Conservation (phyloP, 805 yeast genomes). For the Isabelozyma gotoi region DNA sequence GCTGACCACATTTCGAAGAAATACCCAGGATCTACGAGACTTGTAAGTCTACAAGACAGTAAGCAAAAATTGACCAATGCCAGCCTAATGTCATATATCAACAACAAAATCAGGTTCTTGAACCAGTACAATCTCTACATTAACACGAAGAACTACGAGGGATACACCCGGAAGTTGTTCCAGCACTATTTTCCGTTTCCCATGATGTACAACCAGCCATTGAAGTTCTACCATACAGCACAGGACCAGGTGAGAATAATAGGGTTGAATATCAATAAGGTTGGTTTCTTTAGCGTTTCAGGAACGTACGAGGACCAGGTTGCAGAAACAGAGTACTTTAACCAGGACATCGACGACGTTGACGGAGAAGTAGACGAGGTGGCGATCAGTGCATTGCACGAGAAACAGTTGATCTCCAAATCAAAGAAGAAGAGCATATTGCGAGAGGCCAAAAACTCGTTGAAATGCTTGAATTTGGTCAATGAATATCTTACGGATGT, state of each 20-base stretch:
- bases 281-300: slow-evolving; percentile 29
- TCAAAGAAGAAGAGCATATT: slow-evolving; percentile 28
- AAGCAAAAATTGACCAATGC: slow-evolving; percentile 40
- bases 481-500: slow-evolving; percentile 18
- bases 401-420: slow-evolving; percentile 31
- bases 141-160: slow-evolving; percentile 57
- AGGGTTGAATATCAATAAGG: slow-evolving; percentile 26
- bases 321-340: slow-evolving; percentile 30
- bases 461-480: slow-evolving; percentile 29
- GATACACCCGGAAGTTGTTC: slow-evolving; percentile 56
- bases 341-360: slow-evolving; percentile 10
- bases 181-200: slow-evolving; percentile 63
- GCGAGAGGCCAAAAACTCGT: slow-evolving; percentile 32
- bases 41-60: slow-evolving; percentile 2
- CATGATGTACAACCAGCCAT: slow-evolving; percentile 69
- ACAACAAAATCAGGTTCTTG: slow-evolving; percentile 42
- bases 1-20: slow-evolving; percentile 7
- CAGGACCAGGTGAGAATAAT: slow-evolving; percentile 28
- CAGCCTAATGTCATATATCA: slow-evolving; percentile 44
- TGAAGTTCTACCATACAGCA: slow-evolving; percentile 40
- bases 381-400: slow-evolving; percentile 40
- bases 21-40: slow-evolving; percentile 1
- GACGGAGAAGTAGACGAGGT: slow-evolving; percentile 19
- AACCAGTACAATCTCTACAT: slow-evolving; percentile 59
- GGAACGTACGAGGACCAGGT: slow-evolving; percentile 10